phyloP scores from a whole-genome alignment of 2,329 filamentous ascomycete species.

The Truncatella angustata region DNA sequence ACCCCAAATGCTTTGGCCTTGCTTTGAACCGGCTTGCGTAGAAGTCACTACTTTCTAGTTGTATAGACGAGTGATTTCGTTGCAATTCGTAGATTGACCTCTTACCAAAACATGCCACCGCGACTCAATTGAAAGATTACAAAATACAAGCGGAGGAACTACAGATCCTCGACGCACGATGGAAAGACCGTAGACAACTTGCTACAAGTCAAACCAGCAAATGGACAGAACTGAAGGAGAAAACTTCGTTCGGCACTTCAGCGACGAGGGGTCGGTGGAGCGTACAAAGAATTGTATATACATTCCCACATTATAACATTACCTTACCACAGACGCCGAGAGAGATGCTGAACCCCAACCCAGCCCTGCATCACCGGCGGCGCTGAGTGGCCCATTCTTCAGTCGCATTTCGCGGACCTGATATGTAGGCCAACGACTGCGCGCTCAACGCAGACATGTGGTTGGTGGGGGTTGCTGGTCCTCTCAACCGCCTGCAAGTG shows the following conservation, averaged over 20 bases:
- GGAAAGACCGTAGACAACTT: no score
- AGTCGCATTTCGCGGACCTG: not conserved
- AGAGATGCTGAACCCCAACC: not conserved
- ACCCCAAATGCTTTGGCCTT: not conserved
- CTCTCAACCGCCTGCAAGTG: slow-evolving; percentile 9
- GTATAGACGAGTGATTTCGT: not conserved
- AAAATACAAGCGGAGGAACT: not conserved
- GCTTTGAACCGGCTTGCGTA: not conserved
- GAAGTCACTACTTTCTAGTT: not conserved
- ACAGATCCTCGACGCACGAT: slow-evolving; percentile 1
- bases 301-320: not conserved
- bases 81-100: slow-evolving; percentile 9
- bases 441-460: slow-evolving; percentile 4
- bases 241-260: no score
- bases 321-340: not conserved
- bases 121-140: not conserved
- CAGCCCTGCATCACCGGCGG: slow-evolving; percentile 1
- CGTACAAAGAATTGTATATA: slow-evolving; percentile 1
- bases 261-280: not conserved
- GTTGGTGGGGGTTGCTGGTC: not conserved
- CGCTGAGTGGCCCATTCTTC: slow-evolving; percentile 2
- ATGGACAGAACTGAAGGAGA: no score
- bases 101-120: slow-evolving; percentile 13
- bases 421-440: slow-evolving; percentile 3
- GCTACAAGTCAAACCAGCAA: no score